These are phyloP conservation scores for Starmerella sp. DNA, from an alignment of 805 yeast species.

Conservation along the genomic window DNA sequence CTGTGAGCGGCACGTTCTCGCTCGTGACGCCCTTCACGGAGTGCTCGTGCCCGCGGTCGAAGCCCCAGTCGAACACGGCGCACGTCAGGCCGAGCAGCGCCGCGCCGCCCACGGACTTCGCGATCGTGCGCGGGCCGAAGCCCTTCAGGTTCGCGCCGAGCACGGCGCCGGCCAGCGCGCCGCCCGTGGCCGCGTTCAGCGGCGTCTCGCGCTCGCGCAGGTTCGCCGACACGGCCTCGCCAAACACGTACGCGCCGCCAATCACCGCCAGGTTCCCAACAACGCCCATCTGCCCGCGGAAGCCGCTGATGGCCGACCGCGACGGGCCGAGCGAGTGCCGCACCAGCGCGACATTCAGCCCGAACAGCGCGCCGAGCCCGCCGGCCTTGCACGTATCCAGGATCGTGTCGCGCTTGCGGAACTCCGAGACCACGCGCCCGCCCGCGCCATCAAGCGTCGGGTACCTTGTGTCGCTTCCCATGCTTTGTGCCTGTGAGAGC, in stretches of 20 bases:
- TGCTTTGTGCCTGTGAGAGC: neutral
- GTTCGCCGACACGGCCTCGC: conserved; percentile 41
- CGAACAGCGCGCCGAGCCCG: conserved; percentile 37
- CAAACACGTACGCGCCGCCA: conserved; percentile 39
- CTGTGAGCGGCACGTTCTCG: conserved; percentile 31
- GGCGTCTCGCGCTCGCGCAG: conserved; percentile 54
- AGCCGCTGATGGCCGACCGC: conserved; percentile 26
- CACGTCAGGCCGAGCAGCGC: conserved; percentile 35
- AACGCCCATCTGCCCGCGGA: conserved; percentile 23
- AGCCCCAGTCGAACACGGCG: conserved; percentile 33
- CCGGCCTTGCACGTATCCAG: conserved; percentile 40
- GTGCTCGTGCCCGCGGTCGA: conserved; percentile 25
- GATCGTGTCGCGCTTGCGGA: conserved; percentile 46
- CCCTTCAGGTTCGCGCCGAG: conserved; percentile 30
- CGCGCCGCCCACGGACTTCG: conserved; percentile 39
- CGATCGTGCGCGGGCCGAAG: conserved; percentile 24
- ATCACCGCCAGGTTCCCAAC: conserved; percentile 34
- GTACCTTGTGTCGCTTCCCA: conserved; percentile 18
- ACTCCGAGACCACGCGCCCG: conserved; percentile 34
- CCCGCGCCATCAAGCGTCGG: conserved; percentile 22
- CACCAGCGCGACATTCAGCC: conserved; percentile 39
- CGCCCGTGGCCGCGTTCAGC: conserved; percentile 44
- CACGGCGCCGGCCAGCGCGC: conserved; percentile 37
- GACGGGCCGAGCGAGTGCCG: conserved; percentile 26
- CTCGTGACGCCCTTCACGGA: conserved; percentile 23